Conservation (phyloP, 208 protist species). For the Trypanosoma congolense region DNA sequence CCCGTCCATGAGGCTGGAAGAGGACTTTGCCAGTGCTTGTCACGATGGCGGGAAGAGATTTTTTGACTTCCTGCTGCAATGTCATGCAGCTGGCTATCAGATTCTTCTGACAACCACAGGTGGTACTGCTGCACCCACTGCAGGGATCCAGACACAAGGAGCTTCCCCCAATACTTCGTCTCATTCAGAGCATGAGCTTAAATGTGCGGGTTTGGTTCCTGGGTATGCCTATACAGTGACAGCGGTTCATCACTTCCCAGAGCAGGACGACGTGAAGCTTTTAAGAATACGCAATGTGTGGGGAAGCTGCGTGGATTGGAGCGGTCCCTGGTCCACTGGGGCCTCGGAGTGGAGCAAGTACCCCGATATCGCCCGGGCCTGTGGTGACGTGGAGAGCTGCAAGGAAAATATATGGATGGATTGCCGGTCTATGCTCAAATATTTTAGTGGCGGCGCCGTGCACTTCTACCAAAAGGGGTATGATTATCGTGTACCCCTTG, state of each 20-base stretch:
- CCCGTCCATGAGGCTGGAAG: conserved; percentile 72
- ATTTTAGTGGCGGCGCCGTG: conserved; percentile 77
- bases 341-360: conserved; percentile 42
- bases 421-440: conserved; percentile 57
- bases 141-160: conserved; percentile 27
- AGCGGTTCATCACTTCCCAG: conserved; percentile 34
- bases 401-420: conserved; percentile 61
- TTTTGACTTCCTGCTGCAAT: conserved; percentile 31
- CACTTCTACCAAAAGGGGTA: conserved; percentile 35
- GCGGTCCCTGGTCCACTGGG: conserved; percentile 35
- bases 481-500: conserved; percentile 68
- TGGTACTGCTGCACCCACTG: conserved; percentile 58
- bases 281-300: conserved; percentile 74
- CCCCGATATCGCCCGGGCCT: conserved; percentile 28
- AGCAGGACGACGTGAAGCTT: conserved; percentile 32
- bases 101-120: conserved; percentile 71
- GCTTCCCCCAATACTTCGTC: conserved; percentile 36
- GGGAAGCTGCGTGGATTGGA: conserved; percentile 33
- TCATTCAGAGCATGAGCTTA: conserved; percentile 37
- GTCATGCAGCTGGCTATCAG: conserved; percentile 40
- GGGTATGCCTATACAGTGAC: conserved; percentile 77
- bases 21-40: conserved; percentile 38
- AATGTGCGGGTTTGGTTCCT: conserved; percentile 57
- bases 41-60: conserved; percentile 26
- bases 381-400: conserved; percentile 24